Conservation (phyloP, 2,329 filamentous ascomycete species). For the Fusarium beomiforme region DNA sequence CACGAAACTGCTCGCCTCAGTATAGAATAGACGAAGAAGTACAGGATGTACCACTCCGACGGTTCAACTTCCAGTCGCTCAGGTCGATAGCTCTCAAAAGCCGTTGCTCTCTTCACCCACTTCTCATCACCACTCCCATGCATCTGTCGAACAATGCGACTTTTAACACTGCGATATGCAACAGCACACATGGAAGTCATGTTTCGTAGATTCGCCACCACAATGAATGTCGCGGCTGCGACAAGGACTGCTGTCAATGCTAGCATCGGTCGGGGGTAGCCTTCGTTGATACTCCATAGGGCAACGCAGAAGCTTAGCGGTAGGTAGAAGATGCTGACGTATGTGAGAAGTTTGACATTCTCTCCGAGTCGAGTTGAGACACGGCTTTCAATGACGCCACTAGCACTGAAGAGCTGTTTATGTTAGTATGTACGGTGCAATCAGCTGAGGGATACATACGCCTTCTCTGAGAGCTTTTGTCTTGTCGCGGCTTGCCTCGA, state of each 20-base stretch:
- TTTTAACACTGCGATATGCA: neutral
- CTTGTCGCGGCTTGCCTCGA: neutral
- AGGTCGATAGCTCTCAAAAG: neutral
- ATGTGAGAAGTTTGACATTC: conserved; percentile 51
- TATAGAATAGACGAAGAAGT: neutral
- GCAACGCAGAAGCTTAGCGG: conserved; percentile 48
- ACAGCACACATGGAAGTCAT: neutral
- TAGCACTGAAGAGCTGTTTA: conserved; percentile 3
- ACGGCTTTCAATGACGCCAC: neutral
- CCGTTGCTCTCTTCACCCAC: neutral
- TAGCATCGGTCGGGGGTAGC: neutral
- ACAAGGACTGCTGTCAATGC: neutral
- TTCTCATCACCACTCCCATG: neutral
- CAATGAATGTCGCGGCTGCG: neutral
- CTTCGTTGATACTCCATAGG: conserved; percentile 14
- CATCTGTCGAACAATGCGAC: neutral
- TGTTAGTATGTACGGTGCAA: neutral
- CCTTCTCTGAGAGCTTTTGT: conserved; percentile 4
- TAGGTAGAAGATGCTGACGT: conserved; percentile 53
- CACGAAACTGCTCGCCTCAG: neutral
- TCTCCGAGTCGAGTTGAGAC: conserved; percentile 41
- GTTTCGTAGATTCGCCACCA: neutral
- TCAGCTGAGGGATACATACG: neutral
- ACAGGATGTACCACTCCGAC: conserved; percentile 2
- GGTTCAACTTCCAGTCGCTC: neutral